Conservation (phyloP, 2,329 filamentous ascomycete genomes). For the Colletotrichum neosansevieriae region DNA sequence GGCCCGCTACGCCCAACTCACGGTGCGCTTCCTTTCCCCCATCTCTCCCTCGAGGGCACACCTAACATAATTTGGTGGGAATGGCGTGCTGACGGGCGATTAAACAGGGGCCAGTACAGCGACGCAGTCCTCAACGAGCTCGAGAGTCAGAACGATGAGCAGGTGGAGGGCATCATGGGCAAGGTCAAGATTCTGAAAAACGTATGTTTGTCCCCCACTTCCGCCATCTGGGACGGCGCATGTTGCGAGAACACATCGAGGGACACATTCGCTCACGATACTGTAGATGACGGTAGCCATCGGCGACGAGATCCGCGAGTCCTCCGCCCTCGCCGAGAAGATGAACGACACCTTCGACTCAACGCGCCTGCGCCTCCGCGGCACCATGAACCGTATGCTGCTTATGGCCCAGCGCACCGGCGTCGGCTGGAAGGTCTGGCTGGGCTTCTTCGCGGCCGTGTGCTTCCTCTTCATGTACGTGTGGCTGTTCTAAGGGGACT, state of each 20-base stretch:
- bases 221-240: not conserved
- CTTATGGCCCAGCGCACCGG: conserved; percentile 94
- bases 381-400: conserved; percentile 98
- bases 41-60: not conserved
- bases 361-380: conserved; percentile 81
- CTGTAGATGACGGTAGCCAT: conserved; percentile 88
- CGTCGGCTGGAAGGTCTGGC: conserved; percentile 96
- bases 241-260: not conserved
- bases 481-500: conserved; percentile 78
- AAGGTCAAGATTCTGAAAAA: conserved; percentile 93
- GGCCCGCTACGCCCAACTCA: conserved; percentile 78
- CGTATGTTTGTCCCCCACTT: conserved; percentile 64
- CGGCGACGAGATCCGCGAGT: conserved; percentile 94
- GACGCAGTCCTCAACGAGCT: conserved; percentile 92
- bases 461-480: conserved; percentile 90
- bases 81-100: conserved; percentile 6
- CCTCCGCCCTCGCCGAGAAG: conserved; percentile 87
- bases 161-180: conserved; percentile 89
- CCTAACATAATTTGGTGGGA: not conserved
- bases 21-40: conserved; percentile 56
- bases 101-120: conserved; percentile 84
- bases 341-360: conserved; percentile 97
- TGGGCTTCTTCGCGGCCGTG: conserved; percentile 88
- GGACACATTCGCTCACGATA: not conserved
- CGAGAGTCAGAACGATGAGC: conserved; percentile 93